phyloP scores from a whole-genome alignment of 176 grass and related monocot species.

The Oryza glaberrima region DNA sequence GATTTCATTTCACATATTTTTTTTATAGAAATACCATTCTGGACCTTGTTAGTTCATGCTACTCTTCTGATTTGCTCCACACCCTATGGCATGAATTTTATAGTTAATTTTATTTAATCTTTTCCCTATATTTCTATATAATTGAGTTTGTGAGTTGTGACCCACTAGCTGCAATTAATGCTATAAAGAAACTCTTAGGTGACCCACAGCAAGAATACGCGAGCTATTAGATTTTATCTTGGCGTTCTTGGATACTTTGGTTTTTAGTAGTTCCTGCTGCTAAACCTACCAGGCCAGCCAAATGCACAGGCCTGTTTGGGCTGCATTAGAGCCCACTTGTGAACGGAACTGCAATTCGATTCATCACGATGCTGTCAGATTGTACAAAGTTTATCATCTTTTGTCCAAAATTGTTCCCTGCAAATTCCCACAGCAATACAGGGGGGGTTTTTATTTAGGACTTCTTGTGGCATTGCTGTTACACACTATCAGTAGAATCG shows the following conservation, averaged over 20 bases:
- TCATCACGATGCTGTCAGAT: too few relatives aligned
- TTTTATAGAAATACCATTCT: neutral
- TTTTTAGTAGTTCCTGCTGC: neutral
- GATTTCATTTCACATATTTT: neutral
- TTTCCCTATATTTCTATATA: neutral
- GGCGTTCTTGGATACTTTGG: neutral
- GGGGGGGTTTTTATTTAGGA: neutral
- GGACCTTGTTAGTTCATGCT: neutral
- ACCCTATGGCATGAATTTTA: neutral
- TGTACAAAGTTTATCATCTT: too few relatives aligned
- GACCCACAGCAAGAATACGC: neutral
- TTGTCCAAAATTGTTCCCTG: too few relatives aligned
- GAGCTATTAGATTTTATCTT: neutral
- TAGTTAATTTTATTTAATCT: neutral
- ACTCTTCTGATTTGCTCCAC: neutral
- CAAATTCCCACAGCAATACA: too few relatives aligned
- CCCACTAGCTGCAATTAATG: neutral
- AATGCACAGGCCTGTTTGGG: too few relatives aligned
- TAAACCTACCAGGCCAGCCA: too few relatives aligned
- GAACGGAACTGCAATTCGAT: too few relatives aligned
- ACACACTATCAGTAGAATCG: neutral
- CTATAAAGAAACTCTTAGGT: neutral
- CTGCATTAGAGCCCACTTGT: too few relatives aligned
- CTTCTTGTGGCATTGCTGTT: neutral
- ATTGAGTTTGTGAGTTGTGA: neutral